phyloP scores from a whole-genome alignment of 257 asterid species.

The Plantago ovata region DNA sequence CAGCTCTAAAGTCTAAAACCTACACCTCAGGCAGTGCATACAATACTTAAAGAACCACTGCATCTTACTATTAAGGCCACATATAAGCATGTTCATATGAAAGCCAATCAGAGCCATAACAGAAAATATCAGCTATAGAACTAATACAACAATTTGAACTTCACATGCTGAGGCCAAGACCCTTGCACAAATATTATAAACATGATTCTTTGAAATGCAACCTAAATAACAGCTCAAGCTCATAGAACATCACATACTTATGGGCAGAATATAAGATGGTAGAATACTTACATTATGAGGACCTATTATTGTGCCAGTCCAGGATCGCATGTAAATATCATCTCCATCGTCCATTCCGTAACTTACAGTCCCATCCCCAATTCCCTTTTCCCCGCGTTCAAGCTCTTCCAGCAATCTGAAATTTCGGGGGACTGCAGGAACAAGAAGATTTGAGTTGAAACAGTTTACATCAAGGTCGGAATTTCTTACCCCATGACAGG shows the following conservation, averaged over 20 bases:
- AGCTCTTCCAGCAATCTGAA: constrained; percentile 89
- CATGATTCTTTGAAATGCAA: background rate
- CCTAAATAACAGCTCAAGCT: background rate
- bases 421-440: constrained; percentile 70
- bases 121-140: background rate
- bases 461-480: constrained; percentile 3
- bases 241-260: background rate
- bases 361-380: constrained; percentile 89
- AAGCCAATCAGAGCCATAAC: background rate
- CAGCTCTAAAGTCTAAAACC: too few species aligned
- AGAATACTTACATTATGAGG: constrained; percentile 60
- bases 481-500: background rate
- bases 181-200: background rate
- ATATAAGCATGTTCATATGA: background rate
- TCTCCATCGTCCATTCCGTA: constrained; percentile 95
- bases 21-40: background rate
- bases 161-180: background rate
- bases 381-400: constrained; percentile 92
- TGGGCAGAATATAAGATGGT: background rate
- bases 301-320: constrained; percentile 86
- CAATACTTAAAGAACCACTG: background rate
- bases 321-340: constrained; percentile 78
- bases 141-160: too few species aligned
- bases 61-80: background rate
- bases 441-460: constrained; percentile 23